These are phyloP conservation scores for Hypoxylon perforatum DNA, from an alignment of 495 filamentous ascomycete species.

Conservation along the genomic window DNA sequence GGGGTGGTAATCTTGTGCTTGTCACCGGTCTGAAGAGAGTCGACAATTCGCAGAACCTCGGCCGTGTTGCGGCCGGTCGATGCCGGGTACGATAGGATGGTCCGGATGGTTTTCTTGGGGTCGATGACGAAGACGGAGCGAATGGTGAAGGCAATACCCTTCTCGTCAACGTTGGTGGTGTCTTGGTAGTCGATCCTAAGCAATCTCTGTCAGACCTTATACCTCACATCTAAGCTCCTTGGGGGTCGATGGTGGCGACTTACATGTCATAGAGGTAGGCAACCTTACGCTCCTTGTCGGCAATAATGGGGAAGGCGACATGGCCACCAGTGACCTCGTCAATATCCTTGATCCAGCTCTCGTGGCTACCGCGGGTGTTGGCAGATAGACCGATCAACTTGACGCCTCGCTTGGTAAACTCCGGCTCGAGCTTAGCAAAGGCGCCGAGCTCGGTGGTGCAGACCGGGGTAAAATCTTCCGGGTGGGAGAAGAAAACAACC, in stretches of 20 bases:
- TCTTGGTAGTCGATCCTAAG: slow-evolving; percentile 81
- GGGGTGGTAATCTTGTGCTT: slow-evolving; percentile 95
- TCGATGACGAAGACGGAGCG: slow-evolving; percentile 99
- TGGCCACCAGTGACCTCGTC: slow-evolving; percentile 87
- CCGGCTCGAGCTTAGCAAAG: slow-evolving; percentile 95
- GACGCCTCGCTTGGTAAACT: slow-evolving; percentile 92
- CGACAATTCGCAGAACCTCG: slow-evolving; percentile 93
- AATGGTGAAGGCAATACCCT: slow-evolving; percentile 98
- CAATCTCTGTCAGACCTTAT: slow-evolving; percentile 7
- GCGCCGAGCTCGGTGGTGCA: slow-evolving; percentile 99
- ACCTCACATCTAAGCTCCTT: background rate
- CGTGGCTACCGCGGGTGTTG: slow-evolving; percentile 74
- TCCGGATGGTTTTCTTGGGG: slow-evolving; percentile 96
- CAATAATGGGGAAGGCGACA: slow-evolving; percentile 94
- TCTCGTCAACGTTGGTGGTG: slow-evolving; percentile 87
- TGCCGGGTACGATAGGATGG: slow-evolving; percentile 95
- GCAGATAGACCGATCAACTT: slow-evolving; percentile 96
- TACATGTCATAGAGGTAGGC: slow-evolving; percentile 95
- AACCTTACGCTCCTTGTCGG: slow-evolving; percentile 94
- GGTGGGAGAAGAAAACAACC: slow-evolving; percentile 97
- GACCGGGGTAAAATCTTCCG: slow-evolving; percentile 92
- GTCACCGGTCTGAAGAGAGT: slow-evolving; percentile 96
- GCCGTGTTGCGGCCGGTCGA: slow-evolving; percentile 97
- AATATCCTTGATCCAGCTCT: slow-evolving; percentile 94
- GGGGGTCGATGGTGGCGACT: slow-evolving; percentile 43